Conservation (phyloP, 331 rosid species). For the Dryas integrifolia region DNA sequence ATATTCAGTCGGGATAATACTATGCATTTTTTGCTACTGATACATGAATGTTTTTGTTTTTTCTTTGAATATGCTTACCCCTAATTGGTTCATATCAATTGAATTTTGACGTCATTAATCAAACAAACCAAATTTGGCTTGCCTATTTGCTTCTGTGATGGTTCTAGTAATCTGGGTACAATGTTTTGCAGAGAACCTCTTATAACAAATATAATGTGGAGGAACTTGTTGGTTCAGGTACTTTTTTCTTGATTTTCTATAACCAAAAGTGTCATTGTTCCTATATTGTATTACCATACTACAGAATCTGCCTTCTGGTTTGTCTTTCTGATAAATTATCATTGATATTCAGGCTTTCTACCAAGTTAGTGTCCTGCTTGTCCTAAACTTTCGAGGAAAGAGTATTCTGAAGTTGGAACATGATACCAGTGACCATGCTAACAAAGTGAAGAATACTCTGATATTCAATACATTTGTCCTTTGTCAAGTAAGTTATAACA, state of each 20-base stretch:
- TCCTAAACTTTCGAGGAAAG: slow-evolving; percentile 62
- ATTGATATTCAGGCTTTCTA: slow-evolving; percentile 58
- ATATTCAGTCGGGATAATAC: no score
- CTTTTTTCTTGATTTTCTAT: neutral
- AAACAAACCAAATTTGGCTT: neutral
- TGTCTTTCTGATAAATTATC: neutral
- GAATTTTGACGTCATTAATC: neutral
- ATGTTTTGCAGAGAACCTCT: slow-evolving; percentile 74
- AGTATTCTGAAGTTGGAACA: slow-evolving; percentile 46
- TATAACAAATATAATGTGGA: slow-evolving; percentile 84
- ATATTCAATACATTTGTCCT: slow-evolving; percentile 92
- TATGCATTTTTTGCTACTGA: neutral
- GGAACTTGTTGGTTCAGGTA: slow-evolving; percentile 90
- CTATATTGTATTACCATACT: slow-evolving; percentile 10
- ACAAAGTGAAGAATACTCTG: slow-evolving; percentile 69
- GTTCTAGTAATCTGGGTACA: slow-evolving; percentile 12
- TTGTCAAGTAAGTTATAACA: slow-evolving; percentile 67
- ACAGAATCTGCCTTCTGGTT: neutral
- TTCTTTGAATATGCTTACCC: neutral
- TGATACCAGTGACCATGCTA: slow-evolving; percentile 32
- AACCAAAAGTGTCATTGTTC: neutral
- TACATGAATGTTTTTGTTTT: neutral
- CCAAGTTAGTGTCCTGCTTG: slow-evolving; percentile 75
- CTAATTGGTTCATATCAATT: neutral
- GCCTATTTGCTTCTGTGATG: slow-evolving; percentile 12